Conservation (phyloP, 2,329 filamentous ascomycete genomes). For the Aspergillus brunneoviolaceus region DNA sequence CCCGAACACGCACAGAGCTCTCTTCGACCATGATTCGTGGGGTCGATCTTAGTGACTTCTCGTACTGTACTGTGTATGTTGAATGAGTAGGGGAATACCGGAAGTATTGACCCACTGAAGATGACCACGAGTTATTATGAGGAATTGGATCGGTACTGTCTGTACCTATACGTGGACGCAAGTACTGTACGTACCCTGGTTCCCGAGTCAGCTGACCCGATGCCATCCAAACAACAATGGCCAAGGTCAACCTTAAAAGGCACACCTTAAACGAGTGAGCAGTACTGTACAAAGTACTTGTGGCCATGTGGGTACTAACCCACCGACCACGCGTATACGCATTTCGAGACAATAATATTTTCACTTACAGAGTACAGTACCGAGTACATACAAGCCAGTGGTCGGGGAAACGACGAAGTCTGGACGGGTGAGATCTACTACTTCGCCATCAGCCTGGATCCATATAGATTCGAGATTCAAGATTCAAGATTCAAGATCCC, state of each 20-base stretch:
- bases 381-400: conserved; percentile 39
- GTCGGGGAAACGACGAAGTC: conserved; percentile 20
- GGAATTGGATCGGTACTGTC: background rate
- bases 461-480: background rate
- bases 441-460: background rate
- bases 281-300: conserved; percentile 4
- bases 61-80: background rate
- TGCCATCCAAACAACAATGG: conserved; percentile 3
- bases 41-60: background rate
- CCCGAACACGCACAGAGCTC: conserved; percentile 5
- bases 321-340: too few species aligned
- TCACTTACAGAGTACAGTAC: conserved; percentile 14
- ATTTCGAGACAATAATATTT: too few species aligned
- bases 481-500: background rate
- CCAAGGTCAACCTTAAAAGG: background rate
- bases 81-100: background rate
- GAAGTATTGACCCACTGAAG: conserved; percentile 18
- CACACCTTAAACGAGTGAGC: background rate
- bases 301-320: background rate
- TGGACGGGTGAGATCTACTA: background rate
- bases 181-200: conserved; percentile 1
- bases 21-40: conserved; percentile 10
- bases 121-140: conserved; percentile 14
- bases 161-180: background rate
- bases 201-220: conserved; percentile 8